phyloP scores from a whole-genome alignment of 257 asterid species.

The Forsythia suspensa region DNA sequence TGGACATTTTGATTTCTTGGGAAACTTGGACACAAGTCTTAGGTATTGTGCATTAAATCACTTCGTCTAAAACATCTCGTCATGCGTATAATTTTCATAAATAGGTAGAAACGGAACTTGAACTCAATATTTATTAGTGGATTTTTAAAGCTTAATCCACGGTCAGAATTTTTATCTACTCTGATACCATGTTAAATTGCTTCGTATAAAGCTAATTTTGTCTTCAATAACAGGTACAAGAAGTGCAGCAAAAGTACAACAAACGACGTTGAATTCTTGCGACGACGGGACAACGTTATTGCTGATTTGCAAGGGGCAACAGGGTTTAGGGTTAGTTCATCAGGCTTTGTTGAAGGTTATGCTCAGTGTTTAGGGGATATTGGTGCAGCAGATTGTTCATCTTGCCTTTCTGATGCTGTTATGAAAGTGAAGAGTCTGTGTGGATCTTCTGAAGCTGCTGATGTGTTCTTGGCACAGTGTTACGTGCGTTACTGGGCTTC shows the following conservation, averaged over 20 bases:
- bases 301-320: slow-evolving; percentile 20
- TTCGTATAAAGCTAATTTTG: not conserved
- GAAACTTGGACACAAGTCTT: slow-evolving; percentile 33
- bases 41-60: slow-evolving; percentile 13
- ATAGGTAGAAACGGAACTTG: no score
- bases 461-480: slow-evolving; percentile 45
- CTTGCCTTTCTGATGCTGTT: slow-evolving; percentile 41
- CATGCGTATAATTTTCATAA: no score
- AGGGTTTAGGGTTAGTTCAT: slow-evolving; percentile 34
- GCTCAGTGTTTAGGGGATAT: slow-evolving; percentile 45
- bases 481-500: slow-evolving; percentile 49
- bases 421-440: slow-evolving; percentile 36
- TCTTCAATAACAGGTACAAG: slow-evolving; percentile 11
- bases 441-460: slow-evolving; percentile 42
- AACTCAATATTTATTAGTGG: no score
- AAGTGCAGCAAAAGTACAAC: slow-evolving; percentile 35
- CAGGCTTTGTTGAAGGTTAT: slow-evolving; percentile 40
- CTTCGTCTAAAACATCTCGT: not conserved
- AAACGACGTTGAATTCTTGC: slow-evolving; percentile 33
- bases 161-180: no score
- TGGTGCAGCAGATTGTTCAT: slow-evolving; percentile 32
- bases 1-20: slow-evolving; percentile 32
- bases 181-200: no score
- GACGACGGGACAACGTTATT: slow-evolving; percentile 37
- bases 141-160: no score